phyloP scores from a whole-genome alignment of 73 alveolate species.

The Paramecium bursaria region DNA sequence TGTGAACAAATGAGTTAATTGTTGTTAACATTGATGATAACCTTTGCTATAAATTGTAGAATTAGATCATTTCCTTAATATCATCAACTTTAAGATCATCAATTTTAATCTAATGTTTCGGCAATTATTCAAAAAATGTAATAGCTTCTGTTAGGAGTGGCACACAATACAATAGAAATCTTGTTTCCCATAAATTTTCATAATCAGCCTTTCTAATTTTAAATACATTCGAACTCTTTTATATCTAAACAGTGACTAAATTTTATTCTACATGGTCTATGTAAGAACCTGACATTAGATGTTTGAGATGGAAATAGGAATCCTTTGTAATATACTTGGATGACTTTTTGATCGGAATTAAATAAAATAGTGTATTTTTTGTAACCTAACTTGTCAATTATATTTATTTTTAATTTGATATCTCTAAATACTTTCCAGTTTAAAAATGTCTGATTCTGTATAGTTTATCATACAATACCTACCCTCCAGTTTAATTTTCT shows the following conservation, averaged over 20 bases:
- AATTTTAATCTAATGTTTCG: background rate
- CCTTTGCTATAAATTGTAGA: slow-evolving; percentile 14
- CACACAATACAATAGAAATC: slow-evolving; percentile 18
- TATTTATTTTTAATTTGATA: background rate
- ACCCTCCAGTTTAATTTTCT: slow-evolving; percentile 27
- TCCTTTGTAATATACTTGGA: slow-evolving; percentile 35
- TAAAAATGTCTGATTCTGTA: slow-evolving; percentile 55
- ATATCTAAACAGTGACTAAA: background rate
- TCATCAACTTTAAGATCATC: slow-evolving; percentile 16
- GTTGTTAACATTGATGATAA: background rate
- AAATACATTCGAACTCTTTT: background rate
- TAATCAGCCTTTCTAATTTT: slow-evolving; percentile 31
- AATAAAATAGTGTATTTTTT: slow-evolving; percentile 8
- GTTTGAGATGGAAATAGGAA: slow-evolving; percentile 25
- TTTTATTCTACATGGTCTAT: background rate
- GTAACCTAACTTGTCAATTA: slow-evolving; percentile 28
- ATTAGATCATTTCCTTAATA: slow-evolving; percentile 17
- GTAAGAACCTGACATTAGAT: slow-evolving; percentile 11
- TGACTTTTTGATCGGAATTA: background rate
- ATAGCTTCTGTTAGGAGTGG: slow-evolving; percentile 39
- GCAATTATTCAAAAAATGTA: slow-evolving; percentile 14
- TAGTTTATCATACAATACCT: slow-evolving; percentile 11
- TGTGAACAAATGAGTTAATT: slow-evolving; percentile 15
- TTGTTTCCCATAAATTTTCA: slow-evolving; percentile 50
- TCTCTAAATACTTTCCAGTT: slow-evolving; percentile 46